phyloP scores from a whole-genome alignment of 306 rosid genomes.

The Luffa acutangula region DNA sequence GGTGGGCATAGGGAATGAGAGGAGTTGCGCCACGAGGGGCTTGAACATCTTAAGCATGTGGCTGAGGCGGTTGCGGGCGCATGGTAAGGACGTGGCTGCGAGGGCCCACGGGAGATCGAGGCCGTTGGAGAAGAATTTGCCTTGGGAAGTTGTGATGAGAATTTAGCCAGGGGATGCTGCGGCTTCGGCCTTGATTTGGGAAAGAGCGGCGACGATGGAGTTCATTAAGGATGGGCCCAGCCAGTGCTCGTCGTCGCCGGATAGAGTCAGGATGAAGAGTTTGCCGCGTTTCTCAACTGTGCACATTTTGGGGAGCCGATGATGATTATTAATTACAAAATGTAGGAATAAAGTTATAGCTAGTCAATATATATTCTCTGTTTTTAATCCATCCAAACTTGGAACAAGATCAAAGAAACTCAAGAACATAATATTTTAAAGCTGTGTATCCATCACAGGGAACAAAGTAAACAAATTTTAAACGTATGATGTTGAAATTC shows the following conservation, averaged over 20 bases:
- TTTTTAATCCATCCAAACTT: too few species aligned
- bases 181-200: constrained; percentile 27
- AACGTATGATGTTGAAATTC: too few species aligned
- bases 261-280: constrained; percentile 17
- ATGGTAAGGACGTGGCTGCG: constrained; percentile 26
- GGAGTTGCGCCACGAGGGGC: constrained; percentile 37
- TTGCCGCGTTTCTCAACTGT: constrained; percentile 19
- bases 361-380: too few species aligned
- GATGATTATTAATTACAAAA: too few species aligned
- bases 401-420: too few species aligned
- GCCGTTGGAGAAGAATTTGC: constrained; percentile 65
- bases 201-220: constrained; percentile 33
- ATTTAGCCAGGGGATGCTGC: constrained; percentile 40
- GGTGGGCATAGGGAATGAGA: constrained; percentile 29
- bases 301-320: constrained; percentile 25
- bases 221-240: constrained; percentile 34
- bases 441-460: too few species aligned
- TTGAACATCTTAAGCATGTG: constrained; percentile 26
- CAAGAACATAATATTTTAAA: too few species aligned
- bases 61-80: constrained; percentile 22
- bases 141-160: constrained; percentile 59
- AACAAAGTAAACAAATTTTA: too few species aligned
- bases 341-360: too few species aligned
- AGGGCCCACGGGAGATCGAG: constrained; percentile 56
- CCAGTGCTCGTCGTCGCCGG: constrained; percentile 44